phyloP scores from a whole-genome alignment of 208 protist genomes.

The Angomonas ambiguus region DNA sequence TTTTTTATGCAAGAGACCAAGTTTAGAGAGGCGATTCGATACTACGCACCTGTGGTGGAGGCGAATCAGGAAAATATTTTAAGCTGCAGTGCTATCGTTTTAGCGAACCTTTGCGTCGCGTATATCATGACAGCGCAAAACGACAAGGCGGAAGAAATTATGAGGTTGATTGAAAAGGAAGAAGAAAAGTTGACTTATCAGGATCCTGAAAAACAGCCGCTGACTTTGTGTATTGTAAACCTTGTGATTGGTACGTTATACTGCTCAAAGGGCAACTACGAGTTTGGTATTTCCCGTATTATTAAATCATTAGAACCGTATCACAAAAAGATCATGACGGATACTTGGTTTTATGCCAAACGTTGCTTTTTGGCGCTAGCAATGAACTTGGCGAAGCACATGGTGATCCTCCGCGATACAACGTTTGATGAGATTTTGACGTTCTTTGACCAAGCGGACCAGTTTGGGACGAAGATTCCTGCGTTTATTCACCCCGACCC shows the following conservation, averaged over 20 bases:
- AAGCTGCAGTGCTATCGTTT: constrained; percentile 93
- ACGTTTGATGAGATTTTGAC: constrained; percentile 90
- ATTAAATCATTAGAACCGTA: constrained; percentile 97
- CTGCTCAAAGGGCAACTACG: constrained; percentile 97
- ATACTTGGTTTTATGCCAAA: constrained; percentile 98
- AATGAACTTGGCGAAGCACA: constrained; percentile 97
- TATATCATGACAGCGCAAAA: constrained; percentile 97
- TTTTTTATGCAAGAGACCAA: constrained; percentile 98
- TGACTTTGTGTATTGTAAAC: constrained; percentile 97
- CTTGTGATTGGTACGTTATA: constrained; percentile 98
- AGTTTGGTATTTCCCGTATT: constrained; percentile 97
- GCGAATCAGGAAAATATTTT: constrained; percentile 91
- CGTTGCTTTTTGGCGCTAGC: constrained; percentile 93
- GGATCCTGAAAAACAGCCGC: constrained; percentile 88
- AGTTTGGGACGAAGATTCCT: constrained; percentile 88
- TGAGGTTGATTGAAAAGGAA: constrained; percentile 95
- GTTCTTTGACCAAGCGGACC: constrained; percentile 94
- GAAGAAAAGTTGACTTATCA: constrained; percentile 89
- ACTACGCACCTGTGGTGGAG: constrained; percentile 95
- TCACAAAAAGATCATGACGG: constrained; percentile 94
- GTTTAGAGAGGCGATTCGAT: constrained; percentile 95
- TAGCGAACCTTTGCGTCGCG: constrained; percentile 97
- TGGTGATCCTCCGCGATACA: constrained; percentile 94
- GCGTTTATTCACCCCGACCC: constrained; percentile 85
- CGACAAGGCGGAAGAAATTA: constrained; percentile 96